A percentile compares a stretch with the other conserved stretches of the same genome.
Conservation (phyloP, 495 filamentous ascomycete genomes). For the Daldinia concentrica region DNA sequence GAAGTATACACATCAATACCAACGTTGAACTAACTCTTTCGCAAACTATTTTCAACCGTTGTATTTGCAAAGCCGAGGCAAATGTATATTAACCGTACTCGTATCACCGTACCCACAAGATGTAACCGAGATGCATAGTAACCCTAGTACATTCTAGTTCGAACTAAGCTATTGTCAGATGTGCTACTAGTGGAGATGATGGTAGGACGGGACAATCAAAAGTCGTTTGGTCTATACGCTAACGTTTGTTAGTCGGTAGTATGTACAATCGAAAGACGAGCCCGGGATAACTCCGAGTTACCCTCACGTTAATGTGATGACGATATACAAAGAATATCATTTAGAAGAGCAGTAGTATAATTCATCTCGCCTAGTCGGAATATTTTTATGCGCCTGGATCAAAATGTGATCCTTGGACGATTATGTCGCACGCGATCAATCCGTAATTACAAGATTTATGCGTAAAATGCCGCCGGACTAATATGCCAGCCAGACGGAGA, state of each 20-base stretch:
- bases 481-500: conserved; percentile 45
- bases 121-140: conserved; percentile 39
- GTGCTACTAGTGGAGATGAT: conserved; percentile 35
- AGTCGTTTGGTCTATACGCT: conserved; percentile 28
- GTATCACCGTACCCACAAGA: conserved; percentile 42
- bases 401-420: conserved; percentile 40
- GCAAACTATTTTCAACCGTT: background rate
- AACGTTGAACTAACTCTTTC: background rate
- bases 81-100: conserved; percentile 28
- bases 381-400: conserved; percentile 45
- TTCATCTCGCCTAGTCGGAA: conserved; percentile 46
- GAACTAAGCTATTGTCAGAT: conserved; percentile 21
- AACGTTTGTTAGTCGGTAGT: conserved; percentile 31
- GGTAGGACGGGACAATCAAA: conserved; percentile 27
- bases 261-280: conserved; percentile 12
- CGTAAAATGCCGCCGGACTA: conserved; percentile 46
- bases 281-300: conserved; percentile 34
- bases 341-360: conserved; percentile 17
- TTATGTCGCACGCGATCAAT: conserved; percentile 44
- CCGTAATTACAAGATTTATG: conserved; percentile 47
- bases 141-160: conserved; percentile 17
- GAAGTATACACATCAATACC: background rate
- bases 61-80: conserved; percentile 30
- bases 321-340: conserved; percentile 19
- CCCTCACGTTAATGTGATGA: conserved; percentile 34